A percentile compares a stretch with the other conserved stretches of the same genome.
phyloP scores from a whole-genome alignment of 1,284 basidiomycete species.

The Schizophyllum amplum region DNA sequence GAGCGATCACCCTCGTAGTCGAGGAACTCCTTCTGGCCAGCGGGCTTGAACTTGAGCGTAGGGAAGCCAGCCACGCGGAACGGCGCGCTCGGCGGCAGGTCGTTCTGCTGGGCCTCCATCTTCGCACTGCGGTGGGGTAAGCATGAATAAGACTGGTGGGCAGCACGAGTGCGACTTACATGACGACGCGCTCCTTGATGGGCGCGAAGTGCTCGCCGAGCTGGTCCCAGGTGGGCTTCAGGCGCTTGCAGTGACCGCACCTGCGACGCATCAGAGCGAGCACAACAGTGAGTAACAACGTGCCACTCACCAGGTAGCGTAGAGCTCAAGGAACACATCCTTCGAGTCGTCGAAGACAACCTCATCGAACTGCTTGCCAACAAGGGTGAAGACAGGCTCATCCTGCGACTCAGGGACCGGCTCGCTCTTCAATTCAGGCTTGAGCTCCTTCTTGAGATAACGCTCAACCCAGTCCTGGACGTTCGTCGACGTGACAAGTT shows the following conservation, averaged over 20 bases:
- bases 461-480: conserved; percentile 56
- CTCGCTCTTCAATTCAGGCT: conserved; percentile 87
- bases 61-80: conserved; percentile 91
- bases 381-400: conserved; percentile 78
- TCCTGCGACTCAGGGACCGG: conserved; percentile 81
- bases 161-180: conserved; percentile 46
- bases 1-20: conserved; percentile 92
- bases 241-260: conserved; percentile 94
- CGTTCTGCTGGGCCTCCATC: conserved; percentile 96
- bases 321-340: conserved; percentile 97
- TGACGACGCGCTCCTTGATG: conserved; percentile 73
- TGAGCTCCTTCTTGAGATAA: conserved; percentile 68
- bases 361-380: conserved; percentile 86
- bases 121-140: conserved; percentile 62
- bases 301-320: conserved; percentile 97
- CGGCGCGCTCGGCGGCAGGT: conserved; percentile 80
- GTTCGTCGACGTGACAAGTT: conserved; percentile 48
- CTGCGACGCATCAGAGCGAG: conserved; percentile 42
- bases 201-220: conserved; percentile 82
- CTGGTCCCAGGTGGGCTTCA: conserved; percentile 91
- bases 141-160: conserved; percentile 5
- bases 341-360: conserved; percentile 83
- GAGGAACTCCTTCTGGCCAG: conserved; percentile 80
- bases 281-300: conserved; percentile 23
- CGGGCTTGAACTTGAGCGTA: conserved; percentile 94